Evolutionary conservation across 2,329 filamentous ascomycete species (phyloP), one percentile per base, ranked within the genome.

Genomic region (Hypoxylon sp.): DNA sequence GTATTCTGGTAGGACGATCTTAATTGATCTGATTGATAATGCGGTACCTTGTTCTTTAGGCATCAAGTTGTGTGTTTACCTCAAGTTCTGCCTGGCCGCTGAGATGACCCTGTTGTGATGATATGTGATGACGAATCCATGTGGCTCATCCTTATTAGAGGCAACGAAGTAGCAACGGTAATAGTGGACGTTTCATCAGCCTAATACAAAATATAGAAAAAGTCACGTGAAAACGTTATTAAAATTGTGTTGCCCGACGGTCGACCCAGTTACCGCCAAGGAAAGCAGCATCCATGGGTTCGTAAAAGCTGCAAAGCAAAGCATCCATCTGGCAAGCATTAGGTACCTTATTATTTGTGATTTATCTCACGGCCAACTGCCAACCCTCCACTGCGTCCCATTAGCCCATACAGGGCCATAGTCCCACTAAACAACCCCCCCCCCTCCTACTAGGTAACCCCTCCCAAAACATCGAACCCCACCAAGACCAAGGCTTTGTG

Each of bases 401-500:
- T 48, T 65, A 44, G 26, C 30, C 61, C 36, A 33, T 42, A 30
- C 48, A 42, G 36, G 18, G 24, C 33, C 56, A 51, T 52, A 42
- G 36, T 24, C 32, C 33, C 56, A 51, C 20, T 55, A 55, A 55
- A 55, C 26, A 54, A 50, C 51, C 60, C 52, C 46, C 51, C 51
- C 18, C 46, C 36, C 53, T 46, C 49, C 45, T 54, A 33, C n/a
- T n/a, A n/a, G n/a, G n/a, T n/a, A n/a, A 42, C 44, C 49, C 40
- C 42, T 44, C 63, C 48, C 48, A 69, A 61, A 67, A 69, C 60
- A 59, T 53, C 53, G 28, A 42, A 71, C 70, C 68, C 70, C 70
- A 72, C 70, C 70, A 71, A 71, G 64, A 72, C 70, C 70, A 71
- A 71, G 64, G 64, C 70, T 68, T 64, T 68, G 48, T 67, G 55